phyloP scores from a whole-genome alignment of 345 rosid genomes.

The Psidium guajava region DNA sequence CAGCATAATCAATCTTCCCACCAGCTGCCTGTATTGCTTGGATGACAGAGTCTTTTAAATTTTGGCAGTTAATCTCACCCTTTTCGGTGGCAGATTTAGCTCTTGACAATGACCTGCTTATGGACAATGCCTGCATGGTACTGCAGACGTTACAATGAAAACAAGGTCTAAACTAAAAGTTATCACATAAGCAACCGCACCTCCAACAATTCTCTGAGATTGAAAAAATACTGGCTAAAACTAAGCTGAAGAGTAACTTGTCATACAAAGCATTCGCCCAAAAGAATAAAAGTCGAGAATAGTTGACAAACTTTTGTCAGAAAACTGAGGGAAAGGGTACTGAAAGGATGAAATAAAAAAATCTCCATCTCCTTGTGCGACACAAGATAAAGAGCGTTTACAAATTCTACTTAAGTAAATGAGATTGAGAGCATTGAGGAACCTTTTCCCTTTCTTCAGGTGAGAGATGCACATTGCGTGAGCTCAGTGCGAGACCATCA shows the following conservation, averaged over 20 bases:
- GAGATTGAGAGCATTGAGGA: not conserved
- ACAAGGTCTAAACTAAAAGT: not conserved
- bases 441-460: constrained; percentile 62
- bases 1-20: constrained; percentile 77
- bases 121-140: constrained; percentile 64
- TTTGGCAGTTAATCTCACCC: constrained; percentile 29
- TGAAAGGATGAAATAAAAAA: not conserved
- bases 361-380: not conserved
- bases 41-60: constrained; percentile 34
- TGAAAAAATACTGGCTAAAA: not conserved
- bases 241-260: not conserved
- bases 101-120: constrained; percentile 43
- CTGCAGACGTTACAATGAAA: not conserved
- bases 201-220: not conserved
- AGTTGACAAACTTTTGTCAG: not conserved
- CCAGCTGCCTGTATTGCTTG: constrained; percentile 42
- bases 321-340: not conserved
- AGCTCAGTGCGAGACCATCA: constrained; percentile 86
- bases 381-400: not conserved
- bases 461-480: constrained; percentile 73
- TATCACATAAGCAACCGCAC: not conserved
- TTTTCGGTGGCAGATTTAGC: constrained; percentile 41
- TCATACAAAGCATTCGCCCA: not conserved
- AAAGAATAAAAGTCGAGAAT: not conserved
- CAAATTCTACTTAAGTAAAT: not conserved